Evolutionary conservation across 2,329 filamentous ascomycete genomes (phyloP), one percentile per base, ranked within the genome.

Genomic region (Pseudocercospora macadamiae): DNA sequence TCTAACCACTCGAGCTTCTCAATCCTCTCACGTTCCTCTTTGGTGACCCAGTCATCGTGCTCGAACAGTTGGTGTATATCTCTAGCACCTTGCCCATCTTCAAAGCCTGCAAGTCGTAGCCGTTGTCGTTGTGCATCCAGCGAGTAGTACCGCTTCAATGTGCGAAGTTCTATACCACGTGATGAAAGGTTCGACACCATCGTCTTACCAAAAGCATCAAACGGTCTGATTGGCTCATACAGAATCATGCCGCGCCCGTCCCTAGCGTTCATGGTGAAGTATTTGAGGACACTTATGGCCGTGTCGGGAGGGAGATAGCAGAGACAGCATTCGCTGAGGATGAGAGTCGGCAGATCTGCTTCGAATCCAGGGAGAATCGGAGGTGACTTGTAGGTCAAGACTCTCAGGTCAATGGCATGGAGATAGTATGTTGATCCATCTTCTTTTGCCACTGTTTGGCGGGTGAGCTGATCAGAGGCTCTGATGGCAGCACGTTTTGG

Each of bases 251-350:
- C 85, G 0, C 86, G 69, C 0, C 74, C 83, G 67, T 63, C 86
- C 37, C 59, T 51, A 14, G 71, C 44, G 49, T 66, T 63, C 61
- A 67, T 68, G 55, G 72, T 77, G 16, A 75, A 49, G 71, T 74
- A 71, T n/a, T 76, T 66, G 25, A 77, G 67, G 25, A 76, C 71
- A 60, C 67, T 65, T 34, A 82, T 79, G 0, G 92, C 88, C 52
- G 87, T 82, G 0, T 81, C 69, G 0, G 87, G 82, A 7, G 87
- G 82, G 1, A 99, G 83, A 70, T 99, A 99, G 73, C 95, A 91
- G 28, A 99, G 83, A 72, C 95, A 99, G 80, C 95, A 97, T 75
- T 99, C 95, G 0, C 93, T 97, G 5, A 99, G 82, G 21, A 99
- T 76, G 7, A 99, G 77, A 0, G 95, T 99, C 0, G 95, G 91